These are phyloP conservation scores for Lentinus brumalis DNA, from an alignment of 768 basidiomycete genomes.

Conservation along the genomic window DNA sequence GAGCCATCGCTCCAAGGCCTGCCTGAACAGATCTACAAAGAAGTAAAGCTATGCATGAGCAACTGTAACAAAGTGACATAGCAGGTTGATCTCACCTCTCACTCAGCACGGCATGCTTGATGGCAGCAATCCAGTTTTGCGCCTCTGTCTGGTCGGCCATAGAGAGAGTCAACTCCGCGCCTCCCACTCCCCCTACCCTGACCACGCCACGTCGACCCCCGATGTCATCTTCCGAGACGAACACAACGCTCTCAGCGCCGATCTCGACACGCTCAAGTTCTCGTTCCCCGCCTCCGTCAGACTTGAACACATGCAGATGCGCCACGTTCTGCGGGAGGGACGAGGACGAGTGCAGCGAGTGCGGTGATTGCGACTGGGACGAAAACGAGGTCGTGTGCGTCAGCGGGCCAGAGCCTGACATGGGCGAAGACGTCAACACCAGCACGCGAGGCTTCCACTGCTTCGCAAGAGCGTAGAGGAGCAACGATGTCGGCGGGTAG, in stretches of 20 bases:
- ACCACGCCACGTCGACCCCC: conserved; percentile 55
- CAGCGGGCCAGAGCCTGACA: conserved; percentile 4
- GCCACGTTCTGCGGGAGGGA: conserved; percentile 34
- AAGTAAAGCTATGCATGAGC: conserved; percentile 5
- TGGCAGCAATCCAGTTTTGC: conserved; percentile 74
- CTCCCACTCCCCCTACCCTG: conserved; percentile 60
- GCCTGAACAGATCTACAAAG: conserved; percentile 63
- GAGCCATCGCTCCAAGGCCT: conserved; percentile 55
- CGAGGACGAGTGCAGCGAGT: conserved; percentile 34
- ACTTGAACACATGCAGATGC: conserved; percentile 73
- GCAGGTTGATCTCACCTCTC: conserved; percentile 54
- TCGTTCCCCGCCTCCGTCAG: conserved; percentile 52
- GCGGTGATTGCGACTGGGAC: conserved; percentile 7
- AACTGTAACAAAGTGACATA: neutral
- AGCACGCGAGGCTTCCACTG: conserved; percentile 72
- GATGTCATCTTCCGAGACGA: conserved; percentile 57
- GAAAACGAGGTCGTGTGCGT: conserved; percentile 16
- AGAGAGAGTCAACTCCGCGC: conserved; percentile 48
- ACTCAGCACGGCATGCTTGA: conserved; percentile 71
- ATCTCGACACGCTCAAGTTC: conserved; percentile 79
- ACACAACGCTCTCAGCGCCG: conserved; percentile 75
- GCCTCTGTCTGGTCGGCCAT: conserved; percentile 61
- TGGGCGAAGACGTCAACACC: conserved; percentile 44
- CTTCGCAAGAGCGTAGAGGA: conserved; percentile 71
- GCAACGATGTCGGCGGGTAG: conserved; percentile 63